Evolutionary conservation across 768 basidiomycete genomes (phyloP), one percentile per base, ranked within the genome.

Genomic region (Jaapia argillacea): DNA sequence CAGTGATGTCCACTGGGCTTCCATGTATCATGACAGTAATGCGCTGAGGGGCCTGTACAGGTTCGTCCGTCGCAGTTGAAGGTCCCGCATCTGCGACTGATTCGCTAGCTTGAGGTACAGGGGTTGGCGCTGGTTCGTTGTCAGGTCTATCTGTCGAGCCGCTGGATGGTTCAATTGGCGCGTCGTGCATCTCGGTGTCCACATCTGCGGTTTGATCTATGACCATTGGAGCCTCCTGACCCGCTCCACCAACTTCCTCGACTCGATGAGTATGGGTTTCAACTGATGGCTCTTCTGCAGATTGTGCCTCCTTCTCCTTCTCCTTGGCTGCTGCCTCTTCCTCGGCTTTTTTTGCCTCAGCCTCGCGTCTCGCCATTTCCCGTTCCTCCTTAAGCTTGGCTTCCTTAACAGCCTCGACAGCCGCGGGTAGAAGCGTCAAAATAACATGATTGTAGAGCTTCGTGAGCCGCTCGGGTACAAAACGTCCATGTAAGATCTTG

Each of bases 1-100:
- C 92, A 2, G 96, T 99, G 58, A 99, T 99, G 57, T 99, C 96
- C 22, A 98, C 89, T 5, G 81, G 71, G 49, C 78, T 87, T 41
- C 96, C 96, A 60, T 92, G 88, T 42, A 99, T 89, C 65, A 78
- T 74, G 54, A 99, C 85, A 1, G 87, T 90, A 22, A 94, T 72
- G 26, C 96, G 79, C n/a, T n/a, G n/a, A n/a, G n/a, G n/a, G n/a
- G n/a, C n/a, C n/a, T n/a, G n/a, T n/a, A n/a, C n/a, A n/a, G n/a
- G n/a, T n/a, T n/a, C n/a, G 50, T 79, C 71, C 27, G 67, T 56
- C n/a, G 55, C 53, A 42, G 51, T 59, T 24, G 73, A 62, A 7
- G 70, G 41, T 4, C 63, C 53, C n/a, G 53, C 45, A 18, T 43
- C 51, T 18, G 48, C 48, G 7, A 49, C 49, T 35, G 45, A 49